Percentiles rank a stretch among this genome's conserved stretches.
phyloP scores from a whole-genome alignment of 2,329 filamentous ascomycete genomes.

The Stromatinia cepivora region DNA sequence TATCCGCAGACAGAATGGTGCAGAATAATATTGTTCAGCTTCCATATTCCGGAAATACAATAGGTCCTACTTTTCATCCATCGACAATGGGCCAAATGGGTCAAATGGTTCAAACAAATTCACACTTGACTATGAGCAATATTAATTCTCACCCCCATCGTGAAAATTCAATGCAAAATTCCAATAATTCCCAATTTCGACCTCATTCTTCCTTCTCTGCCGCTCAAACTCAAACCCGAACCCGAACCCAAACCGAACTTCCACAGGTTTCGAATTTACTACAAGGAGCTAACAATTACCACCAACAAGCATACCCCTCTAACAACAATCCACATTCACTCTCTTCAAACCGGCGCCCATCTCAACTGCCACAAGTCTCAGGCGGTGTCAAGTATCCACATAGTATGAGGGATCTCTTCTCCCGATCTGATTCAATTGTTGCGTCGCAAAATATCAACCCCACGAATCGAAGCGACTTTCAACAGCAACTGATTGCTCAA shows the following conservation, averaged over 20 bases:
- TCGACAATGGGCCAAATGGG: background rate
- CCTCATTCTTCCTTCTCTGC: background rate
- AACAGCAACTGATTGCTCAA: conserved; percentile 16
- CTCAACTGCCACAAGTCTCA: background rate
- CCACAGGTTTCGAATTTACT: conserved; percentile 12
- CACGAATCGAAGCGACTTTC: conserved; percentile 7
- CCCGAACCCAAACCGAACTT: conserved; percentile 9
- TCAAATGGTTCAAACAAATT: background rate
- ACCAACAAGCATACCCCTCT: background rate
- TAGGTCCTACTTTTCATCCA: conserved; percentile 1
- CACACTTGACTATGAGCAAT: conserved; percentile 14
- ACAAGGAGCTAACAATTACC: background rate
- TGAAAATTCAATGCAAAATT: background rate
- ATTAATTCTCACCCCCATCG: conserved; percentile 1
- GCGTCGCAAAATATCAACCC: conserved; percentile 18
- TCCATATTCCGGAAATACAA: conserved; percentile 12
- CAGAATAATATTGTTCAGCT: conserved; percentile 16
- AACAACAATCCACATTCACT: conserved; percentile 18
- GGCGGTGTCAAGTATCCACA: conserved; percentile 8
- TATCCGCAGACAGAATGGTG: background rate
- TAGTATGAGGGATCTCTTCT: conserved; percentile 17
- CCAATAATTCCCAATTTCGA: conserved; percentile 3
- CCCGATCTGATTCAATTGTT: conserved; percentile 12
- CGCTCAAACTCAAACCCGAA: conserved; percentile 7
- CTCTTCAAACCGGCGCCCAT: conserved; percentile 7